Conservation (phyloP, 768 basidiomycete genomes). For the Kwoniella botswanensis region DNA sequence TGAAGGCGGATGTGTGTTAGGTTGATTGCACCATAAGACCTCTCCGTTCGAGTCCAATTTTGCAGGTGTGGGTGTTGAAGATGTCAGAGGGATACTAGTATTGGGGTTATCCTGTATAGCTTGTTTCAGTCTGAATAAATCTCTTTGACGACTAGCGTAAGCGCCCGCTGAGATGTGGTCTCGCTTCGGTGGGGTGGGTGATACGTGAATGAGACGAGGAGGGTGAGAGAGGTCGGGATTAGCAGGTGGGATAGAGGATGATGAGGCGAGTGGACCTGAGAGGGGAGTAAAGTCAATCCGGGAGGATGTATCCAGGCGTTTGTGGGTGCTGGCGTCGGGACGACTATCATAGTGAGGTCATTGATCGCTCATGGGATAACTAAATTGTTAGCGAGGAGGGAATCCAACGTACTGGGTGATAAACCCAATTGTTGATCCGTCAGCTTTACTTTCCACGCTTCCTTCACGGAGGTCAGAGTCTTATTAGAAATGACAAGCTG, state of each 20-base stretch:
- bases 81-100: background rate
- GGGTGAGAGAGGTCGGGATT: background rate
- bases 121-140: background rate
- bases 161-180: background rate
- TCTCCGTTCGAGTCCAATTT: background rate
- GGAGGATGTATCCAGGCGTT: background rate
- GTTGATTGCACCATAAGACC: background rate
- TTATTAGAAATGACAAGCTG: background rate
- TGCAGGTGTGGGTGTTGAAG: background rate
- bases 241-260: background rate
- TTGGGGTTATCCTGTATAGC: background rate
- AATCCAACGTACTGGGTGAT: no score
- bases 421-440: no score
- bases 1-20: background rate
- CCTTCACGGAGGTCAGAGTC: no score
- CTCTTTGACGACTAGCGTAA: background rate
- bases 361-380: no score
- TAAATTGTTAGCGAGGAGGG: no score
- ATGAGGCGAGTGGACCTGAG: constrained; percentile 1
- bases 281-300: background rate
- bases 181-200: background rate
- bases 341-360: no score
- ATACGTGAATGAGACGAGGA: background rate
- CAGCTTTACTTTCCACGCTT: no score
- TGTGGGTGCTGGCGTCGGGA: no score